phyloP scores from a whole-genome alignment of 306 rosid genomes.

The Vigna angularis region DNA sequence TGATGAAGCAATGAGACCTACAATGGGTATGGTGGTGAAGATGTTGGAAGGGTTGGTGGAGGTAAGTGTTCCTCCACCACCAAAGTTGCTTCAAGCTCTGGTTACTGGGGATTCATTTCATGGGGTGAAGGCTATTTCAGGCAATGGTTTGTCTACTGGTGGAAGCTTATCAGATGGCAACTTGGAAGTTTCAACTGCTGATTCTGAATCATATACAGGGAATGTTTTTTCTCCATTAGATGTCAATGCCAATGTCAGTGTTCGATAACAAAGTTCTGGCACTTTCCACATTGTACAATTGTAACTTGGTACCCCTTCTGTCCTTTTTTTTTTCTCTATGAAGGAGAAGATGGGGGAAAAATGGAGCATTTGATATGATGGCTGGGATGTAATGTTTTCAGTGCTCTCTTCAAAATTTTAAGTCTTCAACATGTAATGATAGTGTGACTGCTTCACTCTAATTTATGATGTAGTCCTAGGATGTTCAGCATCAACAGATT shows the following conservation, averaged over 20 bases:
- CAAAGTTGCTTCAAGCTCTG: constrained; percentile 80
- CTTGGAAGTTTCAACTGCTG: constrained; percentile 53
- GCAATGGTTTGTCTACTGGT: constrained; percentile 42
- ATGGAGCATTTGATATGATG: constrained; percentile 24
- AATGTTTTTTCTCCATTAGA: constrained; percentile 55
- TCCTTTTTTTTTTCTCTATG: constrained; percentile 26
- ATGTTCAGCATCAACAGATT: constrained; percentile 48
- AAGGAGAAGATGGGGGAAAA: constrained; percentile 34
- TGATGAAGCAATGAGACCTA: constrained; percentile 72
- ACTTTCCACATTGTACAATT: constrained; percentile 41
- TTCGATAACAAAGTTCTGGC: constrained; percentile 43
- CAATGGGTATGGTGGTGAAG: constrained; percentile 82
- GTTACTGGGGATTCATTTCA: constrained; percentile 79
- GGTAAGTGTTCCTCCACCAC: constrained; percentile 70
- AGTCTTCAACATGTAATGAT: constrained; percentile 53
- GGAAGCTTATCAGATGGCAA: constrained; percentile 54
- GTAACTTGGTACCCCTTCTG: constrained; percentile 30
- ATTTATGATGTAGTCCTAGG: no score
- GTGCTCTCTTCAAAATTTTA: constrained; percentile 41
- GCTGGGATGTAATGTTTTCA: constrained; percentile 42
- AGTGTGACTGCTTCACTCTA: constrained; percentile 48
- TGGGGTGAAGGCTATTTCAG: constrained; percentile 62
- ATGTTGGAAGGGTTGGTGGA: constrained; percentile 82
- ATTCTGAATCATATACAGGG: constrained; percentile 61
- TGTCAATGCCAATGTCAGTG: constrained; percentile 46